Evolutionary conservation across 305 asterid species (phyloP).

Genomic region (Fraxinus floribunda): DNA sequence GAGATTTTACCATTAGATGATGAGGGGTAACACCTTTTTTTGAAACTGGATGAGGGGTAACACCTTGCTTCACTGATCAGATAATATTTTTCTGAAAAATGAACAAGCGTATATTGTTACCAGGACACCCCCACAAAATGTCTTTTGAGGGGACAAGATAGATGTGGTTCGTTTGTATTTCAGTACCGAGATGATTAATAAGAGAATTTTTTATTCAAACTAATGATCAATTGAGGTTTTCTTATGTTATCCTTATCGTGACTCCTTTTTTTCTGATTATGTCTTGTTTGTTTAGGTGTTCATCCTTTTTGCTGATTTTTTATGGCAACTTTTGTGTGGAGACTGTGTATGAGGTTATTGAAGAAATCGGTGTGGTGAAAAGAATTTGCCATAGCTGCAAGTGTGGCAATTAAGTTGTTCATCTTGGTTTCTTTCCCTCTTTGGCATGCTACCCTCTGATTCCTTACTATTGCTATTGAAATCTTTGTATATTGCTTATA

Average conservation of each 20-base stretch:
- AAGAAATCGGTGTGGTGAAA: background rate
- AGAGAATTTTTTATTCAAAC: background rate
- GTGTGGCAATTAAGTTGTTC: background rate
- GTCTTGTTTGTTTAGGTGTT: background rate
- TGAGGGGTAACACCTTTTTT: background rate
- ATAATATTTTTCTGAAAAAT: background rate
- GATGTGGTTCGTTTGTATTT: background rate
- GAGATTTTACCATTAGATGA: background rate
- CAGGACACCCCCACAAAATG: background rate
- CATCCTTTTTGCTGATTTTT: background rate
- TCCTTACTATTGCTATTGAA: background rate
- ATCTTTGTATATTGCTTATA: constrained; percentile 9
- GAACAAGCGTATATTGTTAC: background rate
- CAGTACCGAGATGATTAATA: background rate
- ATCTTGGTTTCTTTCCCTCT: background rate
- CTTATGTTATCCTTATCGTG: background rate
- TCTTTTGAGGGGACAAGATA: background rate
- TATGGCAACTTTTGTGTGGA: background rate
- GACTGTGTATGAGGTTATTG: background rate
- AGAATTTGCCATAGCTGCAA: background rate
- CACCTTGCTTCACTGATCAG: background rate
- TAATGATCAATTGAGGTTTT: background rate
- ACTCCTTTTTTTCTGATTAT: background rate
- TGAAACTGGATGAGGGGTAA: background rate
- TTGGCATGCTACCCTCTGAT: background rate